Percentiles rank a stretch among this genome's conserved stretches.
phyloP scores from a whole-genome alignment of 1,139 yeast genomes.

The Candida dubliniensis region DNA sequence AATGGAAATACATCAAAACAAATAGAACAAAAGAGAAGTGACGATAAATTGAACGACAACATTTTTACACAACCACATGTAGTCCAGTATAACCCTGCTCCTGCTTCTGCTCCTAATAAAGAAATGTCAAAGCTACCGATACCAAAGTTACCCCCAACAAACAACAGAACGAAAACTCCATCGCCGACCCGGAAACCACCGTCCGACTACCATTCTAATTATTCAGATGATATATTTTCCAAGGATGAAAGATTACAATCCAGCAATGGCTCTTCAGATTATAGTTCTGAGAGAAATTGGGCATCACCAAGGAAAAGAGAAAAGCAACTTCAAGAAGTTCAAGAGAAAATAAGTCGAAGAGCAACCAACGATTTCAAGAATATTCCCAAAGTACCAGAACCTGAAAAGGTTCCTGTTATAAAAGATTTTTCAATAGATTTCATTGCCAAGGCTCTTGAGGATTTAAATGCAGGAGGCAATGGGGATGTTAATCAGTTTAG shows the following conservation, averaged over 20 bases:
- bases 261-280: conserved; percentile 33
- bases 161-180: background rate
- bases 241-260: conserved; percentile 37
- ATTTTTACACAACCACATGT: background rate
- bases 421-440: conserved; percentile 50
- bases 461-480: conserved; percentile 63
- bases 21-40: background rate
- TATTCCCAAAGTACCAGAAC: conserved; percentile 14
- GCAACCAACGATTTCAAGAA: conserved; percentile 17
- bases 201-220: conserved; percentile 15
- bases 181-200: conserved; percentile 27
- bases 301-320: conserved; percentile 51
- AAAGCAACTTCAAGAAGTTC: conserved; percentile 36
- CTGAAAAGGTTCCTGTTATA: conserved; percentile 35
- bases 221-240: conserved; percentile 23
- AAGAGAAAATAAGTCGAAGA: conserved; percentile 40
- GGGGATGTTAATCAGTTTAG: conserved; percentile 53
- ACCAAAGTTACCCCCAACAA: conserved; percentile 11
- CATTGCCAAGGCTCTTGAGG: conserved; percentile 62
- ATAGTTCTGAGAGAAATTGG: conserved; percentile 42
- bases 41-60: background rate
- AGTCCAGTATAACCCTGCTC: background rate
- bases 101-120: background rate
- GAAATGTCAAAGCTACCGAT: background rate
- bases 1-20: background rate